Base-by-base conservation (phyloP, 257 asterid species). In the Anisodus tanguticus region DNA sequence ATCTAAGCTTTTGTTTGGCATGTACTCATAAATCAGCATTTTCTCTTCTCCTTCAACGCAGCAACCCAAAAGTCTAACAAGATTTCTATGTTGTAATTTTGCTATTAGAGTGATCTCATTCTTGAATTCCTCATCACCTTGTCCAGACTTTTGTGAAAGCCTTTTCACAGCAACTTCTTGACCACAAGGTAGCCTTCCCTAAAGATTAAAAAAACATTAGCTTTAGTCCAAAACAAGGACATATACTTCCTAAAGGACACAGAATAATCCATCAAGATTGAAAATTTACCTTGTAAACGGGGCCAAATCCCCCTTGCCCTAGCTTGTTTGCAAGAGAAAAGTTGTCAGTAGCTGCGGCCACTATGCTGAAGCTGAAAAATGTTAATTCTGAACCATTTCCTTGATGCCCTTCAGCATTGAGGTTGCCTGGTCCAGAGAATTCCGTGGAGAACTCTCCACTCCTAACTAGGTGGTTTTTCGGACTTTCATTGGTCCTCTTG, bases 271-370 rank as follows among this genome's bases (percentile, higher is more conserved):
- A 43, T 66, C 17, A 35, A 67, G 39, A 35, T 66, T 12, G 13
- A 58, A 37, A 6, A 19, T 4, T 51, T 86, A 95, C 99, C 91
- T 89, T 92, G 87, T 93, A 95, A 54, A 95, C 99, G 86, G 70
- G 92, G 37, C 98, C 99, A 69, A 94, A 95, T 85, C 99, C 99
- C 79, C 99, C 99, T 63, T 93, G 92, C 71, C 99, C 99, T 12
- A 95, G 97, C 88, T 92, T 92, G 79, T 93, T 94, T 84, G 78
- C 86, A 63, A 87, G 31, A 2, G 96, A 89, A 80, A 95, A 95
- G 68, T 92, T 86, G 84, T 87, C 72, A 3, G 99, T 93, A 26
- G 98, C 97, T 13, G 87, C 83, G 43, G 90, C 92, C 68, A 95
- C 86, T 81, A 74, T 76, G 88, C 79, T 85, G 88, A 94, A 94